Evolutionary conservation across 306 rosid species (phyloP).

Genomic region (Pueraria montana): DNA sequence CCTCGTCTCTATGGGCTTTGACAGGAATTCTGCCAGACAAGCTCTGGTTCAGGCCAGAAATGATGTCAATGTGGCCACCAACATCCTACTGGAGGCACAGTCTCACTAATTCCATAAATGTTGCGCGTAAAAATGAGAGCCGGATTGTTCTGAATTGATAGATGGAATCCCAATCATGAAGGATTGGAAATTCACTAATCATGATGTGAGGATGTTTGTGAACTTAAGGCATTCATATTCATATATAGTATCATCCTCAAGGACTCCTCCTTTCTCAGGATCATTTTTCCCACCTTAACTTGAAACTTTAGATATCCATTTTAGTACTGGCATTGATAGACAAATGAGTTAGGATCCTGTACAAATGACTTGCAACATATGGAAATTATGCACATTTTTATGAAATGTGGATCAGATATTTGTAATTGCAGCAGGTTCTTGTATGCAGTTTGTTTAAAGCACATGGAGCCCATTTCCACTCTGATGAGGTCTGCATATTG

Average conservation of each 20-base stretch:
- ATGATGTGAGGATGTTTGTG: constrained; percentile 56
- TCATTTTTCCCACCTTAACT: constrained; percentile 51
- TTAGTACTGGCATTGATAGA: constrained; percentile 45
- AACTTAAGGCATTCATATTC: constrained; percentile 50
- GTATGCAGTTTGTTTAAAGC: constrained; percentile 23
- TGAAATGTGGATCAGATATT: constrained; percentile 34
- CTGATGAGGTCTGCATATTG: not conserved
- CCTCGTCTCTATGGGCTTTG: constrained; percentile 96
- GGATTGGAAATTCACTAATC: constrained; percentile 52
- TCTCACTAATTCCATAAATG: constrained; percentile 58
- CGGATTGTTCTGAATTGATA: constrained; percentile 38
- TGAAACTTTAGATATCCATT: constrained; percentile 54
- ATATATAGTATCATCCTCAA: constrained; percentile 39
- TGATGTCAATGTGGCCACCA: constrained; percentile 89
- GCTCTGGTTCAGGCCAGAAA: constrained; percentile 95
- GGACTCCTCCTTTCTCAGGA: constrained; percentile 44
- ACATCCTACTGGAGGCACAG: constrained; percentile 92
- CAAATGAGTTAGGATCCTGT: constrained; percentile 59
- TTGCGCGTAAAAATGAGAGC: constrained; percentile 38
- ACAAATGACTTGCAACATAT: constrained; percentile 59
- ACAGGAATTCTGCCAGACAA: constrained; percentile 91
- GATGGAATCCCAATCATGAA: constrained; percentile 42
- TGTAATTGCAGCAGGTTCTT: constrained; percentile 45
- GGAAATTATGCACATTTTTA: constrained; percentile 40
- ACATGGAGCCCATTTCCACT: not conserved